Evolutionary conservation across 352 stramenopile species (phyloP).

Genomic region (Phytophthora idaei): DNA sequence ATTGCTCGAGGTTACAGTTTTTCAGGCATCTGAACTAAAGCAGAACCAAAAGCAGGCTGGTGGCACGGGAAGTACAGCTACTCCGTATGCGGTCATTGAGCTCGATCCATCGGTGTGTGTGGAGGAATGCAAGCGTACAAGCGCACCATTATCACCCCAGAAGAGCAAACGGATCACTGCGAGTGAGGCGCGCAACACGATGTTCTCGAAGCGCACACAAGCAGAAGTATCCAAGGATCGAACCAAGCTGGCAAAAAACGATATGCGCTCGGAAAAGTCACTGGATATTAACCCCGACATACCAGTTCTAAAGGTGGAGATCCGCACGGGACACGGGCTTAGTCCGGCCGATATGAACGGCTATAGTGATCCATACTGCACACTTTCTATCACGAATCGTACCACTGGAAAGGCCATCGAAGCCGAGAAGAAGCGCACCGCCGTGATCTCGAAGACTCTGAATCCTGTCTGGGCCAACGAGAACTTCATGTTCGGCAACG

Average conservation of each 20-base stretch:
- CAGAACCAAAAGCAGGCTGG: slow-evolving; percentile 19
- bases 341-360: slow-evolving; percentile 60
- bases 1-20: slow-evolving; percentile 60
- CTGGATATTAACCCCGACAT: slow-evolving; percentile 36
- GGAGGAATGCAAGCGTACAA: slow-evolving; percentile 59
- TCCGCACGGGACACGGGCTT: slow-evolving; percentile 67
- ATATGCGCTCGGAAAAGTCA: slow-evolving; percentile 59
- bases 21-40: slow-evolving; percentile 42
- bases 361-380: slow-evolving; percentile 83
- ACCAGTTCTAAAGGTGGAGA: slow-evolving; percentile 53
- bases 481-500: slow-evolving; percentile 63
- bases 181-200: slow-evolving; percentile 42
- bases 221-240: slow-evolving; percentile 68
- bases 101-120: slow-evolving; percentile 60
- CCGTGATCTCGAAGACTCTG: slow-evolving; percentile 66
- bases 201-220: slow-evolving; percentile 55
- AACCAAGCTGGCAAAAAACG: slow-evolving; percentile 58
- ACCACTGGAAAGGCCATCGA: slow-evolving; percentile 54
- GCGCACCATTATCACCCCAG: slow-evolving; percentile 45
- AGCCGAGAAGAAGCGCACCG: slow-evolving; percentile 73
- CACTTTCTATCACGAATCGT: slow-evolving; percentile 60
- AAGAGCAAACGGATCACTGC: slow-evolving; percentile 61
- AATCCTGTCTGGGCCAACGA: slow-evolving; percentile 77
- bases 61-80: slow-evolving; percentile 36
- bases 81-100: slow-evolving; percentile 69